These are phyloP conservation scores for Hypoxylon sp. DNA, from an alignment of 2,329 filamentous ascomycete species.

Conservation along the genomic window DNA sequence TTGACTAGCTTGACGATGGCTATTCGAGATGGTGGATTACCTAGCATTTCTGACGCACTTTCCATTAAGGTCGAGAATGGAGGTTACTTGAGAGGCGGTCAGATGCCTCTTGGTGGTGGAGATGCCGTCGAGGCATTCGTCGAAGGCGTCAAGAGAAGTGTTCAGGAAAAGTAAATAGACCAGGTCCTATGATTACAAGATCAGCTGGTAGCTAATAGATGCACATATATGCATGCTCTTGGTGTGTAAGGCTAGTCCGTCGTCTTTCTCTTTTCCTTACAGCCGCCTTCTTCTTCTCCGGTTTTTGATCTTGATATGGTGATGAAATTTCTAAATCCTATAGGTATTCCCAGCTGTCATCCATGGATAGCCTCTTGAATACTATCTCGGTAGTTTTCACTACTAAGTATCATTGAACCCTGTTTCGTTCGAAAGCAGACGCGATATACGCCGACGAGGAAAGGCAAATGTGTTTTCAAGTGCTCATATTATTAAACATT, in stretches of 20 bases:
- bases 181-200: neutral
- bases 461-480: constrained; percentile 33
- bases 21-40: constrained; percentile 89
- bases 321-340: neutral
- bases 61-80: constrained; percentile 85
- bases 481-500: constrained; percentile 48
- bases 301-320: neutral
- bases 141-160: constrained; percentile 85
- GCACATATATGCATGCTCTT: constrained; percentile 10
- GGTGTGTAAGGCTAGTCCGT: constrained; percentile 2
- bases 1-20: constrained; percentile 88
- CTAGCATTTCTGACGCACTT: constrained; percentile 89
- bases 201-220: constrained; percentile 4
- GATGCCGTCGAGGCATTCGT: constrained; percentile 94
- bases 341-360: neutral
- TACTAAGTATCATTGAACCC: neutral
- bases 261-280: neutral
- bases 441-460: neutral
- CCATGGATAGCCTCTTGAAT: too few relatives aligned
- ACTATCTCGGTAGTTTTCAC: too few relatives aligned
- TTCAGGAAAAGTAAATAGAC: constrained; percentile 67
- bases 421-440: neutral
- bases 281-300: neutral
- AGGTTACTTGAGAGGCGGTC: constrained; percentile 83
- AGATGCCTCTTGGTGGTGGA: constrained; percentile 87